phyloP scores from a whole-genome alignment of 495 filamentous ascomycete genomes.

The Parathielavia appendiculata region DNA sequence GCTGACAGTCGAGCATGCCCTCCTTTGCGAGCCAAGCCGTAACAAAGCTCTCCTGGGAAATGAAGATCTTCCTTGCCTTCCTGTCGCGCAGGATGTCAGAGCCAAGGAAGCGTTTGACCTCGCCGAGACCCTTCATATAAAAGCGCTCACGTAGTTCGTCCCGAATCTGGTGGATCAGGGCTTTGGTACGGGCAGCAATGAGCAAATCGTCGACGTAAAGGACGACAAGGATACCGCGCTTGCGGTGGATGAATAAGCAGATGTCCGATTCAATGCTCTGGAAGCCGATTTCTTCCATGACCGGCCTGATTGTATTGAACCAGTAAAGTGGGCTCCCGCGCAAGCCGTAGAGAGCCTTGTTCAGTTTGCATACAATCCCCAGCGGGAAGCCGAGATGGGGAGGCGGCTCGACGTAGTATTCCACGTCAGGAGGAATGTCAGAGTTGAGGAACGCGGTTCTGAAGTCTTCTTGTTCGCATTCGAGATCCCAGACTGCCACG shows the following conservation, averaged over 20 bases:
- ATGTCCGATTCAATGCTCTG: background rate
- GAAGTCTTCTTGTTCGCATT: constrained; percentile 5
- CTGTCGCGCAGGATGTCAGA: constrained; percentile 4
- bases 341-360: constrained; percentile 9
- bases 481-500: background rate
- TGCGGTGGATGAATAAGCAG: background rate
- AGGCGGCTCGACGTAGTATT: background rate
- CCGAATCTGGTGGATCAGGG: background rate
- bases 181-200: background rate
- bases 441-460: constrained; percentile 4
- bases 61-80: background rate
- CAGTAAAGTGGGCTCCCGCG: constrained; percentile 6
- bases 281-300: constrained; percentile 8
- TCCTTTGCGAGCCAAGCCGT: background rate
- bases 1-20: background rate
- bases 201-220: constrained; percentile 12
- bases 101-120: constrained; percentile 6
- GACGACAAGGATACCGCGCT: background rate
- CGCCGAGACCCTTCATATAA: constrained; percentile 1
- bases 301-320: background rate
- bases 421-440: background rate
- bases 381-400: background rate
- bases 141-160: background rate
- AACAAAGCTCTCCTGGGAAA: background rate
- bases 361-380: background rate